Evolutionary conservation across 148 eudicot genomes (phyloP).

Genomic region (Tetragonia tetragonoides): DNA sequence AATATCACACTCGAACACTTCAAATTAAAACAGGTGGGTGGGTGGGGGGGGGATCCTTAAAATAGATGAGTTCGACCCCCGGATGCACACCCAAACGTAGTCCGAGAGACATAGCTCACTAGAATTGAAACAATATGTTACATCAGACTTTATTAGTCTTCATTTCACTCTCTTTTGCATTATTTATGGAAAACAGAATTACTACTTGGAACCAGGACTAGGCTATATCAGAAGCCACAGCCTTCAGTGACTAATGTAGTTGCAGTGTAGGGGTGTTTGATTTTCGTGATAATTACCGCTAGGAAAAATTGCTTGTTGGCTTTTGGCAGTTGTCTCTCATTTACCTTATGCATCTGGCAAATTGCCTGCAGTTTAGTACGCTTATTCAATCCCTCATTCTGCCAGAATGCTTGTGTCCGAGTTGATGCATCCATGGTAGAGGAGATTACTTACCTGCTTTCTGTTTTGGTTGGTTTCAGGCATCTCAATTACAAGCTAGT

Average conservation of each 20-base stretch:
- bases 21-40: too few species aligned
- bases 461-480: constrained; percentile 15
- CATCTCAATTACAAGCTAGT: constrained; percentile 6
- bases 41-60: too few species aligned
- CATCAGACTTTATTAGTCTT: background rate
- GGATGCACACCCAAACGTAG: too few species aligned
- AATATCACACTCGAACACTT: too few species aligned
- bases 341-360: background rate
- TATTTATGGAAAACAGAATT: background rate
- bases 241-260: background rate
- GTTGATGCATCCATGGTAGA: background rate
- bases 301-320: background rate
- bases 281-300: background rate
- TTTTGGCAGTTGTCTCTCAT: background rate
- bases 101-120: too few species aligned
- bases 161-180: background rate
- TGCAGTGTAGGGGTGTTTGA: background rate
- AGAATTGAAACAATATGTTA: background rate
- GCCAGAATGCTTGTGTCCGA: background rate
- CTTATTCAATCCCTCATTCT: background rate
- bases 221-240: background rate
- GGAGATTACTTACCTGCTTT: background rate
- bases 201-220: background rate
- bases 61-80: too few species aligned
- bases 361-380: background rate